A percentile compares a stretch with the other conserved stretches of the same genome.
phyloP scores from a whole-genome alignment of 2,329 filamentous ascomycete genomes.

The Fusarium sacchari region DNA sequence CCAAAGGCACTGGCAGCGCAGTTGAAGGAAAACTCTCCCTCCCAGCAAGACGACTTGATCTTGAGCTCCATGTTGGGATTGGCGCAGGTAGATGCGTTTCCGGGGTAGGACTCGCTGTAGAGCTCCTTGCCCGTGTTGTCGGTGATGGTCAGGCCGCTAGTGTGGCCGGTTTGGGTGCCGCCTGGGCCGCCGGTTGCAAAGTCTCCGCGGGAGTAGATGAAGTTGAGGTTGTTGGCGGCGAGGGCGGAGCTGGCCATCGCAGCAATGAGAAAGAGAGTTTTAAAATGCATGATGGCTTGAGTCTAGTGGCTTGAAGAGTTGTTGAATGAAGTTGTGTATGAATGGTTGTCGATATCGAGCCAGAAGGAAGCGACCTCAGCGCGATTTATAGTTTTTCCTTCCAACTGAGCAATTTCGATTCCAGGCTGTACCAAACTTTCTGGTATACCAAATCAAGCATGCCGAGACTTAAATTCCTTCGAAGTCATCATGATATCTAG shows the following conservation, averaged over 20 bases:
- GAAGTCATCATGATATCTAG: neutral
- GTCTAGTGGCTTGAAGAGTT: neutral
- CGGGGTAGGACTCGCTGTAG: neutral
- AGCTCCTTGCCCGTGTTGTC: neutral
- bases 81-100: neutral
- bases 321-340: neutral
- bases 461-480: neutral
- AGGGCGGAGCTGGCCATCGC: neutral
- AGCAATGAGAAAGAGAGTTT: neutral
- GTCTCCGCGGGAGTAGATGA: neutral
- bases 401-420: neutral
- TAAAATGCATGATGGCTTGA: neutral
- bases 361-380: neutral
- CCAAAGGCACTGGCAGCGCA: neutral
- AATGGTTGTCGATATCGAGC: neutral
- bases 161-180: neutral
- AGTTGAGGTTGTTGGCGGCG: neutral
- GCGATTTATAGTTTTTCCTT: neutral
- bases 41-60: neutral
- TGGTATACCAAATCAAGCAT: neutral
- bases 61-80: neutral
- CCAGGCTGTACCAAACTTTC: accelerated
- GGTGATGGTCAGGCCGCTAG: neutral
- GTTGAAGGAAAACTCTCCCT: neutral
- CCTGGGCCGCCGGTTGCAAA: neutral